These are phyloP conservation scores for Phellopilus nigrolimitatus DNA, from an alignment of 1,284 basidiomycete species.

Conservation along the genomic window DNA sequence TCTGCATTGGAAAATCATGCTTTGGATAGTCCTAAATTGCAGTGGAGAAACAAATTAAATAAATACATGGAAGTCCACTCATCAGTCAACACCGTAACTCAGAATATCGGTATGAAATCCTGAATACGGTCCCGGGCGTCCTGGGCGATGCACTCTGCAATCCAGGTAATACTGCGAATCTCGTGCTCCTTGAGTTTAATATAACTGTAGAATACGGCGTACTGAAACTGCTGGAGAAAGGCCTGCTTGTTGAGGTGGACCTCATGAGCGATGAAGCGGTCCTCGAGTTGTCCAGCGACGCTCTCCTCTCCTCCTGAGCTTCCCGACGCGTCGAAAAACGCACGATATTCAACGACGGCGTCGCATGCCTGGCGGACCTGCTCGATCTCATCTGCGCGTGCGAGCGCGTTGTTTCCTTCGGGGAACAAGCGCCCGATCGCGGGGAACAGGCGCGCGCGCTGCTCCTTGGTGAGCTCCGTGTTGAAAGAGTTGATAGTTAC, in stretches of 20 bases:
- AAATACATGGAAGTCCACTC: no score
- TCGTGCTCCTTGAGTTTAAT: constrained; percentile 99
- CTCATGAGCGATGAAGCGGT: constrained; percentile 93
- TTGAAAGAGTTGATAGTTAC: constrained; percentile 99
- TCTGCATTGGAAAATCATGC: no score
- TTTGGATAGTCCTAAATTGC: no score
- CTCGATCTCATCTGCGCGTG: constrained; percentile 93
- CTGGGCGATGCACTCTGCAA: constrained; percentile 95
- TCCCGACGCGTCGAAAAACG: constrained; percentile 75
- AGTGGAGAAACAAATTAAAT: no score
- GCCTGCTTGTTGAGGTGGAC: constrained; percentile 91
- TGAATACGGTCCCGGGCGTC: constrained; percentile 91
- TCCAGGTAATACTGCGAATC: constrained; percentile 95
- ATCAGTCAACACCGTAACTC: constrained; percentile 25
- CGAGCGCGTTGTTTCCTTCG: constrained; percentile 91
- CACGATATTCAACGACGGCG: constrained; percentile 82
- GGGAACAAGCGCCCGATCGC: constrained; percentile 92
- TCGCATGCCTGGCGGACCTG: constrained; percentile 90
- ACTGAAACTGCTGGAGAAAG: constrained; percentile 95
- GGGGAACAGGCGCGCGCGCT: constrained; percentile 94
- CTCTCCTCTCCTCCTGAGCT: constrained; percentile 32
- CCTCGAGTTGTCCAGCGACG: constrained; percentile 75
- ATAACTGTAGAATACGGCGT: constrained; percentile 89
- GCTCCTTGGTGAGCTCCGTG: constrained; percentile 92
- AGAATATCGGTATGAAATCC: constrained; percentile 88